Evolutionary conservation across 768 basidiomycete species (phyloP), one percentile per base, ranked within the genome.

Genomic region (Suillus sp.): DNA sequence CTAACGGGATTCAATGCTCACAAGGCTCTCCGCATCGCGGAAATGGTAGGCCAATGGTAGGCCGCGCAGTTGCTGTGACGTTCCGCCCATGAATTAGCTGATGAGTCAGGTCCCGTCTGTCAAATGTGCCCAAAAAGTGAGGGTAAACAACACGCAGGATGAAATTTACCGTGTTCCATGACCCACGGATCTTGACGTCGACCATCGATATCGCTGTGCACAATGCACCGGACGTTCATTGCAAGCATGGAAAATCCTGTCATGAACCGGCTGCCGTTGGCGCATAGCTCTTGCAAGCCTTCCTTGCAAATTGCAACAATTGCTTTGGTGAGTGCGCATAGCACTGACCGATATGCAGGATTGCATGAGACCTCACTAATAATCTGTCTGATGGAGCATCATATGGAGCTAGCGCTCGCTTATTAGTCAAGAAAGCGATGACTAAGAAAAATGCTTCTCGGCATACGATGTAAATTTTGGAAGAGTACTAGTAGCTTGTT

Each of bases 161-260:
- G 20, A 20, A 11, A 11, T 32, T 32, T 13, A 34, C 20, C 32
- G 30, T n/a, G 20, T 20, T 53, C 32, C 32, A 53, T 53, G 20
- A 34, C 51, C 20, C 30, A 27, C 27, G 32, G 32, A 53, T 53
- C 30, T 30, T 30, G 8, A 18, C 27, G 18, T 32, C 30, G 30
- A 51, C 30, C 30, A 51, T 51, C 16, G 27, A 35, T 30, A 18
- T 51, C 50, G 50, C 48, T 50, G 48, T 50, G 48, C 48, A 27
- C 8, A 30, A 18, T 30, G 32, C 30, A 51, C 30, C 32, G 2
- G 51, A 53, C 9, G 5, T 32, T 30, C 16, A 30, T 30, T 25
- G 22, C 47, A 16, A 47, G 43, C 43, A 27, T 25, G 25, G 14
- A 9, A 27, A 25, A 48, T 47, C 13, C 47, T 7, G 42, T 20